A percentile compares a stretch with the other conserved stretches of the same genome.
These are phyloP conservation scores for Astragalus membranaceus DNA, from an alignment of 306 rosid genomes.

Conservation along the genomic window DNA sequence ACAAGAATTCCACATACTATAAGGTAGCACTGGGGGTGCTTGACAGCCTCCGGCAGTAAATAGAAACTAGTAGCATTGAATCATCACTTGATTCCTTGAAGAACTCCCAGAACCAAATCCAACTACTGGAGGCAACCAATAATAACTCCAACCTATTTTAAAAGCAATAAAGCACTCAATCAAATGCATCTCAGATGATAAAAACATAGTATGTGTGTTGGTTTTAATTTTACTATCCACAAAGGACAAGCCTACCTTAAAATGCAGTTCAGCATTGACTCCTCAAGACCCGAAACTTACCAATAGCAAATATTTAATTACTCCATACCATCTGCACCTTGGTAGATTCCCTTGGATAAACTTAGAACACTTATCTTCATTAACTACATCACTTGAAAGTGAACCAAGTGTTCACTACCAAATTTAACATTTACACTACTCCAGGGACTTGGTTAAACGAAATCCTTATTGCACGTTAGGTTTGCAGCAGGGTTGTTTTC, in stretches of 20 bases:
- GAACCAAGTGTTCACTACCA: background rate
- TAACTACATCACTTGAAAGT: conserved; percentile 5
- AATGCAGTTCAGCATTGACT: conserved; percentile 31
- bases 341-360: conserved; percentile 19
- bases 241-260: conserved; percentile 72
- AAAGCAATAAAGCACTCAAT: conserved; percentile 77
- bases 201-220: conserved; percentile 31
- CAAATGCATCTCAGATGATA: conserved; percentile 48
- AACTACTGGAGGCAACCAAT: conserved; percentile 57
- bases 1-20: conserved; percentile 54
- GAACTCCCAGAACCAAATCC: conserved; percentile 69
- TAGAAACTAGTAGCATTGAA: conserved; percentile 39
- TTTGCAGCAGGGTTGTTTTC: conserved; percentile 5
- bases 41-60: conserved; percentile 58
- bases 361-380: background rate
- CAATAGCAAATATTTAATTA: conserved; percentile 21
- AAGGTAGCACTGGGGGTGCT: conserved; percentile 48
- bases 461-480: background rate
- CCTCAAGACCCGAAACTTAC: conserved; percentile 49
- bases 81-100: conserved; percentile 66
- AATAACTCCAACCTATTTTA: conserved; percentile 81
- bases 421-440: background rate
- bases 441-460: conserved; percentile 6
- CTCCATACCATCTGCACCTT: conserved; percentile 21
- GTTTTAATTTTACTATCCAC: conserved; percentile 37